These are phyloP conservation scores for Sarcodon aspratus DNA, from an alignment of 768 basidiomycete genomes.

Conservation along the genomic window DNA sequence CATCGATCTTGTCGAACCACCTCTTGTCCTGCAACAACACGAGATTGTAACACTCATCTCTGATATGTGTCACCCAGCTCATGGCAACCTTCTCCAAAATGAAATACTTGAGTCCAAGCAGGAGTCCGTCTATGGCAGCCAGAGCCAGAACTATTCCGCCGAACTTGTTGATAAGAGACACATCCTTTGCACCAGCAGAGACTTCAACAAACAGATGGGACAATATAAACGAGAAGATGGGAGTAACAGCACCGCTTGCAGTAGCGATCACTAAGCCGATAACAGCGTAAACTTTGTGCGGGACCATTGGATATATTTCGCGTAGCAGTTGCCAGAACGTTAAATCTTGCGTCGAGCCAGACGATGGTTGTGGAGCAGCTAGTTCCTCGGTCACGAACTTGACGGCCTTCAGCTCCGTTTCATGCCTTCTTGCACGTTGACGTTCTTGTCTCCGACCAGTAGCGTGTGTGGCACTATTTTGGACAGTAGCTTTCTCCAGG, in stretches of 20 bases:
- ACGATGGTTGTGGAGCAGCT: conserved; percentile 11
- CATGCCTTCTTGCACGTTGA: conserved; percentile 22
- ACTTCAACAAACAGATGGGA: conserved; percentile 72
- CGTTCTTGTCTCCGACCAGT: conserved; percentile 13
- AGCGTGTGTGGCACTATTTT: conserved; percentile 27
- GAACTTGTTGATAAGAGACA: conserved; percentile 51
- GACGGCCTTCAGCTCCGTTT: conserved; percentile 9
- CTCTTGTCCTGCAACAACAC: conserved; percentile 73
- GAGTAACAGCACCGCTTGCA: conserved; percentile 75
- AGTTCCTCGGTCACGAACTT: conserved; percentile 14
- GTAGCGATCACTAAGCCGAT: conserved; percentile 62
- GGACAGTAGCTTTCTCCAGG: conserved; percentile 18
- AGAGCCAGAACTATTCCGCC: conserved; percentile 64
- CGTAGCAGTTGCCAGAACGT: conserved; percentile 39
- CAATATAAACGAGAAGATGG: conserved; percentile 85
- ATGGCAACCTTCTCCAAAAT: conserved; percentile 68
- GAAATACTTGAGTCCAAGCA: conserved; percentile 69
- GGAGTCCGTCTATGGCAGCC: conserved; percentile 65
- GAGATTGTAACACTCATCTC: conserved; percentile 40
- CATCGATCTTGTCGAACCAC: conserved; percentile 67
- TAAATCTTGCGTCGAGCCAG: conserved; percentile 4
- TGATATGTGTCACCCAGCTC: conserved; percentile 61
- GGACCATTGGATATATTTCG: conserved; percentile 57
- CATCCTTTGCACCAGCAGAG: conserved; percentile 56
- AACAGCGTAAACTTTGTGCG: conserved; percentile 58